These are phyloP conservation scores for Tolypocladium amazonense DNA, from an alignment of 2,329 filamentous ascomycete genomes.

Conservation along the genomic window DNA sequence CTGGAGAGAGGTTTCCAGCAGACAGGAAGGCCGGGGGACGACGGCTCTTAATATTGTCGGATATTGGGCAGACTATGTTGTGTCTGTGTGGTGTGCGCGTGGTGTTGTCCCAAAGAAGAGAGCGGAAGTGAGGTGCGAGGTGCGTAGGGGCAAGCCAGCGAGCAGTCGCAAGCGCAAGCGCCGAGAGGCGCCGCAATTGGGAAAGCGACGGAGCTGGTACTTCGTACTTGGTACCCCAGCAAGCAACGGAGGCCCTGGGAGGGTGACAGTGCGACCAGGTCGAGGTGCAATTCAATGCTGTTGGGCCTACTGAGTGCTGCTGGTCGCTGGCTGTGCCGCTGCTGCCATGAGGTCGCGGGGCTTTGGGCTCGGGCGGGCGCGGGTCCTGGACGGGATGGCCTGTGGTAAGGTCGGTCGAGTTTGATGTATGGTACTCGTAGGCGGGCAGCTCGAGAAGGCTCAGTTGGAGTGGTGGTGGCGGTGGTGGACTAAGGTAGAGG, in stretches of 20 bases:
- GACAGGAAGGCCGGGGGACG: neutral
- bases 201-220: neutral
- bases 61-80: neutral
- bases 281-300: neutral
- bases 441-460: neutral
- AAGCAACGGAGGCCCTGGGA: neutral
- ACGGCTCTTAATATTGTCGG: slow-evolving; percentile 1
- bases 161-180: neutral
- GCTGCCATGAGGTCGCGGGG: neutral
- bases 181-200: neutral
- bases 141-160: neutral
- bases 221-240: neutral
- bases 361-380: neutral
- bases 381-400: neutral
- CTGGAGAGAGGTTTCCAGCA: neutral
- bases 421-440: neutral
- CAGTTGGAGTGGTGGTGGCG: neutral
- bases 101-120: neutral
- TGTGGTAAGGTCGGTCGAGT: neutral
- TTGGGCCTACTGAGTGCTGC: neutral
- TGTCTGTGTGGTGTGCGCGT: neutral
- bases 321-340: neutral
- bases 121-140: neutral
- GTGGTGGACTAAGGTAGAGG: neutral
- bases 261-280: neutral